A percentile compares a stretch with the other conserved stretches of the same genome.
Conservation (phyloP, 75 land plant species). For the Sequoia sempervirens region DNA sequence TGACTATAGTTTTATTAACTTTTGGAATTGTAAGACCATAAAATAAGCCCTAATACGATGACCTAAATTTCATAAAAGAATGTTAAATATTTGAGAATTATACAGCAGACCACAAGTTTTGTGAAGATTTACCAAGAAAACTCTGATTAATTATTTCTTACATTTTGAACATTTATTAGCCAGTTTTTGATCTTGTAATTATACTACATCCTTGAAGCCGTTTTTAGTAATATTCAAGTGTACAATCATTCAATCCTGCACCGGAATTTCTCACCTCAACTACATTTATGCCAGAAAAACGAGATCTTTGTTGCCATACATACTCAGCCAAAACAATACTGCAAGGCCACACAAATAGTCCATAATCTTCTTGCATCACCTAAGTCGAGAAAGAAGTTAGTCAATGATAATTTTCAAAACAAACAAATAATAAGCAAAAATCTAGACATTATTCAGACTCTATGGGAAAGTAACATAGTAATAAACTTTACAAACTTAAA, state of each 20-base stretch:
- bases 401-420: not conserved
- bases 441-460: not conserved
- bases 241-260: not conserved
- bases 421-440: not conserved
- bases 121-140: too few relatives aligned
- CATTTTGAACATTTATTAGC: too few relatives aligned
- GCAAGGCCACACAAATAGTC: conserved; percentile 95
- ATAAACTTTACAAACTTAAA: not conserved
- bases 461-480: not conserved
- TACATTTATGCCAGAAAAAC: conserved; percentile 54
- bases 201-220: too few relatives aligned
- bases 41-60: too few relatives aligned
- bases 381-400: not conserved
- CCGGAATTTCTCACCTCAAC: conserved; percentile 52
- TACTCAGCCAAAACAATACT: conserved; percentile 88
- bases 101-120: too few relatives aligned
- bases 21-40: too few relatives aligned
- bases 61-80: too few relatives aligned
- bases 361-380: conserved; percentile 84
- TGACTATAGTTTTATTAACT: too few relatives aligned
- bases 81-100: too few relatives aligned
- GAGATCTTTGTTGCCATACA: conserved; percentile 77
- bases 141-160: too few relatives aligned
- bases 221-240: not conserved
- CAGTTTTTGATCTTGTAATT: too few relatives aligned